Evolutionary conservation across 805 yeast genomes (phyloP), one percentile per base, ranked within the genome.

Genomic region (Metschnikowia colocasiae): DNA sequence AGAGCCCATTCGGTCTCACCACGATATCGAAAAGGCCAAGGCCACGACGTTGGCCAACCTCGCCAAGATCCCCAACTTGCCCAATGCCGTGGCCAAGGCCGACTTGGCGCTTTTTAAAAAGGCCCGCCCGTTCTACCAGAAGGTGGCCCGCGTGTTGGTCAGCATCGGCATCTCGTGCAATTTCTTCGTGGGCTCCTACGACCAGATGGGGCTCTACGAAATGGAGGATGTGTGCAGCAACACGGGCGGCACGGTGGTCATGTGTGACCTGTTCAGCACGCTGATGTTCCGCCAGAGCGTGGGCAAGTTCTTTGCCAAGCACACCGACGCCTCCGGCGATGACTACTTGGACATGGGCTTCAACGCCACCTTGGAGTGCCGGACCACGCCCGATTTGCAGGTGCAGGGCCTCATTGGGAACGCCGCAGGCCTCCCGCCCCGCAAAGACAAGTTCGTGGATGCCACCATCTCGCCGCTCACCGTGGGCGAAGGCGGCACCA

Each of bases 281-380:
- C 78, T 87, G 1, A 82, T 83, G 51, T 83, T 83, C 68, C 80
- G 78, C 56, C 87, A 82, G 63, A 81, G 87, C 20, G 74, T 82
- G 46, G 70, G 75, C 45, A 74, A 78, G 56, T 75, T 81, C 51
- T 72, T 82, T 55, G 62, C 60, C 18, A 71, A 68, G 47, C 60
- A 58, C 29, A 30, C 66, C 26, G 63, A 57, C 16, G 38, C 48
- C 18, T 12, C 37, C 16, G 37, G 16, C 2, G 59, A 63, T 6
- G 78, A 66, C 0, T 64, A 59, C 46, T 60, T 78, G 26, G 73
- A 73, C 27, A 70, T 80, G 73, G 88, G 82, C 0, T 65, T 79
- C 52, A 82, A 81, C 62, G 81, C 80, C 2, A 76, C 83, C 2
- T 64, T 83, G 38, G 87, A 83, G 59, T 71, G 81, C 18, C 79